Conservation (phyloP, 495 filamentous ascomycete genomes). For the Penicillium silybi region DNA sequence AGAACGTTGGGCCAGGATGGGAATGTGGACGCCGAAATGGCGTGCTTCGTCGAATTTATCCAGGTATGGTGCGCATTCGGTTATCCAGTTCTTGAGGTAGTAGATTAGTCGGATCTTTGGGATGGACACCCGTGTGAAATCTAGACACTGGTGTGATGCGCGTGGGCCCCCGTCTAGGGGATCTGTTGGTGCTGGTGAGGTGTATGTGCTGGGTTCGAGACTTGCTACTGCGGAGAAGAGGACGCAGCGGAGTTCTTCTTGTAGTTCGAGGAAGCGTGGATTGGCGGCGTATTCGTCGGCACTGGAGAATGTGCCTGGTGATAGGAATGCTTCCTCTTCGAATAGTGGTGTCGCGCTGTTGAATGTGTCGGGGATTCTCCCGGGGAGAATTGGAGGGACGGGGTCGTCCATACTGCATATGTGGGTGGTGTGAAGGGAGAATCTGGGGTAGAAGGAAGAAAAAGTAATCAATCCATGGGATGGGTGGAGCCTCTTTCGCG, state of each 20-base stretch:
- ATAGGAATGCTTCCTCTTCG: slow-evolving; percentile 26
- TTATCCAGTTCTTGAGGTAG: slow-evolving; percentile 29
- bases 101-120: slow-evolving; percentile 24
- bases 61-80: slow-evolving; percentile 30
- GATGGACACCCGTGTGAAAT: slow-evolving; percentile 25
- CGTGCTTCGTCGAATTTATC: slow-evolving; percentile 40
- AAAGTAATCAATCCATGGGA: no score
- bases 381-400: slow-evolving; percentile 9
- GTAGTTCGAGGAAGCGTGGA: slow-evolving; percentile 25
- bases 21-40: slow-evolving; percentile 33
- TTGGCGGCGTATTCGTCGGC: slow-evolving; percentile 29
- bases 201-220: slow-evolving; percentile 21
- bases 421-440: neutral
- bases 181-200: slow-evolving; percentile 14
- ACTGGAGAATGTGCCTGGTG: slow-evolving; percentile 28
- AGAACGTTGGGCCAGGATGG: slow-evolving; percentile 28
- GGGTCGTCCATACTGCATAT: slow-evolving; percentile 26
- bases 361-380: slow-evolving; percentile 13
- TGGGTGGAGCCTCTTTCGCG: slow-evolving; percentile 4
- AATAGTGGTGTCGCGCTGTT: slow-evolving; percentile 15
- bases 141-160: slow-evolving; percentile 17
- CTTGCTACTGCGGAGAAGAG: slow-evolving; percentile 26
- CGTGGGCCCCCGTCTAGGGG: slow-evolving; percentile 10
- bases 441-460: slow-evolving; percentile 10
- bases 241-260: slow-evolving; percentile 27